Base-by-base conservation (phyloP, 1,284 basidiomycete species). In the Pseudozyma sp. region DNA sequence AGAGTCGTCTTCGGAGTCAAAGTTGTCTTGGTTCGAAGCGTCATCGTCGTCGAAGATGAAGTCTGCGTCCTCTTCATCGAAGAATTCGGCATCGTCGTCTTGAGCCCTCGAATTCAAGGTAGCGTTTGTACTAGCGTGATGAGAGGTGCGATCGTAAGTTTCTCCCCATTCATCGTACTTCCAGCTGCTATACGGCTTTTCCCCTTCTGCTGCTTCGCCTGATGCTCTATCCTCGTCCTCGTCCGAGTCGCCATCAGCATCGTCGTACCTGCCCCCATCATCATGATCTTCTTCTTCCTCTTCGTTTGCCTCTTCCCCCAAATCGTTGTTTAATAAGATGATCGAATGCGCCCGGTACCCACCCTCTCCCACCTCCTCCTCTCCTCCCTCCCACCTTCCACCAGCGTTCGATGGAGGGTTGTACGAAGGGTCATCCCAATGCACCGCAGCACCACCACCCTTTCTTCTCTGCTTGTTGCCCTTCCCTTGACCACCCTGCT, bases 111-210 rank as follows among this genome's bases (percentile, higher is more conserved):
- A 31, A 6, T 31, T 31, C 3, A 31, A 31, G 25, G 25, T 31
- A 31, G 25, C 25, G 25, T 31, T 31, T 6, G 25, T 31, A 6
- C 3, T 31, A 18, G n/a, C n/a, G 11, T 39, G 50, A 18, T n/a
- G 21, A 53, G 48, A 45, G 34, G 55, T 12, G 2, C 16, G 39
- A 52, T 44, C 50, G 39, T 59, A 63, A 18, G 52, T 53, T 31
- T 67, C 39, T 6, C 56, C 64, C 19, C 49, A 38, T 40, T 73
- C 70, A 18, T 68, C 65, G 18, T 73, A 69, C 51, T 73, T 68
- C 70, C 65, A 73, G 2, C 18, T 21, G 0, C 39, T 55, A 39
- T 58, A 60, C 25, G 6, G 3, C 16, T 25, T 44, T 11, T 52
- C 58, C 11, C 5, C 35, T n/a, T 11, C 43, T 7, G 31, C 49